Evolutionary conservation across 2,329 filamentous ascomycete species (phyloP).

Genomic region (Neurospora crassa): DNA sequence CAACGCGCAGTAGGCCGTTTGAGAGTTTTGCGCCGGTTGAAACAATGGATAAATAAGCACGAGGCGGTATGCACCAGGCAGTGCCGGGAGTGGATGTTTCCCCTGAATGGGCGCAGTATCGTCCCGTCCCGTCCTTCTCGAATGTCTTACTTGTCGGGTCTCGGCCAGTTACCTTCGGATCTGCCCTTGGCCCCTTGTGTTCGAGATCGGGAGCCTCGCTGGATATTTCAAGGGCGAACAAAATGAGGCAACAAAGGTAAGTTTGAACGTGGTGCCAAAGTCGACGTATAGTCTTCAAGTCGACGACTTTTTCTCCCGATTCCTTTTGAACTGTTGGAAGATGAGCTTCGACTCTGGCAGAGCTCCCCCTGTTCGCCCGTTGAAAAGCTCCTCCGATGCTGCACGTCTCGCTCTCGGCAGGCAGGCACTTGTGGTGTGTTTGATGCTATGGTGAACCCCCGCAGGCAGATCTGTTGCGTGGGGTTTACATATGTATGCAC

Average conservation of each 20-base stretch:
- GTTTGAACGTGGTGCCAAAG: background rate
- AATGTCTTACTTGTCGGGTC: background rate
- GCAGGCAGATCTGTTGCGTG: background rate
- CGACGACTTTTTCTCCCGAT: background rate
- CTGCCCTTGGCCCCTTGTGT: background rate
- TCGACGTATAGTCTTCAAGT: background rate
- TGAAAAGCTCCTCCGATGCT: background rate
- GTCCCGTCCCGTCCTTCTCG: background rate
- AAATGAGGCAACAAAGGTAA: background rate
- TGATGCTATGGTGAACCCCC: background rate
- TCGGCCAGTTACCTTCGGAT: background rate
- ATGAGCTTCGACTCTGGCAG: background rate
- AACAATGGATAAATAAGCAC: background rate
- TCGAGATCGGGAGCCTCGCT: background rate
- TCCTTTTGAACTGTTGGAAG: background rate
- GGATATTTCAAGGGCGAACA: background rate
- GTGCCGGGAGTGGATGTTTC: background rate
- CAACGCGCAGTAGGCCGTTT: background rate
- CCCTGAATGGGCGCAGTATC: background rate
- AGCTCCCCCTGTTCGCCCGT: background rate
- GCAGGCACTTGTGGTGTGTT: background rate
- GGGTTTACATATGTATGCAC: background rate
- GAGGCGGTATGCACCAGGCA: background rate
- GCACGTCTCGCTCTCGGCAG: background rate
- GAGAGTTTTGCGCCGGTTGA: constrained; percentile 1